A percentile compares a stretch with the other conserved stretches of the same genome.
These are phyloP conservation scores for Andrographis paniculata DNA, from an alignment of 305 asterid genomes.

Conservation along the genomic window DNA sequence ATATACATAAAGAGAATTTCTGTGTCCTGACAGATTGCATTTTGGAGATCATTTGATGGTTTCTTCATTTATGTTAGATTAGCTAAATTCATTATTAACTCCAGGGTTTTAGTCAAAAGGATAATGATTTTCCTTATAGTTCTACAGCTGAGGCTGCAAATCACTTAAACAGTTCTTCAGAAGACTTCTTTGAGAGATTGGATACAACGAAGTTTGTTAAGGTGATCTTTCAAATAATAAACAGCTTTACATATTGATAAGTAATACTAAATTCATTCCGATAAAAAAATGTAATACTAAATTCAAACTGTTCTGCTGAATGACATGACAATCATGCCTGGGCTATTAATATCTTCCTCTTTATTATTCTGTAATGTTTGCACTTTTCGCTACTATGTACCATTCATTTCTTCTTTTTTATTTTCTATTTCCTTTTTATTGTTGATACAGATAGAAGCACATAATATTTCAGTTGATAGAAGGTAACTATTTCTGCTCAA, in stretches of 20 bases:
- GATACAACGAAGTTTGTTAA: constrained; percentile 18
- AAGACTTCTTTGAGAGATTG: constrained; percentile 22
- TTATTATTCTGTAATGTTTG: no score
- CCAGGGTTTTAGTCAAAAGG: constrained; percentile 27
- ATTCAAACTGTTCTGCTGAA: background rate
- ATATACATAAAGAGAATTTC: constrained; percentile 8
- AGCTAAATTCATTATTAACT: constrained; percentile 13
- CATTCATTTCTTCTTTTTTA: constrained; percentile 7
- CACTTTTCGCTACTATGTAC: background rate
- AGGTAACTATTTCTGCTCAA: constrained; percentile 23
- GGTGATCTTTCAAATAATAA: constrained; percentile 19
- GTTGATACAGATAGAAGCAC: constrained; percentile 21
- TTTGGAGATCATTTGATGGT: constrained; percentile 6
- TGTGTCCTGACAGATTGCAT: constrained; percentile 6
- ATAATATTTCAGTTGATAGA: constrained; percentile 16
- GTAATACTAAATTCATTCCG: constrained; percentile 4
- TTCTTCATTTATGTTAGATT: constrained; percentile 10
- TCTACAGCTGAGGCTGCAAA: constrained; percentile 17
- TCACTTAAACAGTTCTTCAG: constrained; percentile 10
- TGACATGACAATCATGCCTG: constrained; percentile 7
- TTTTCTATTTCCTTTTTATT: constrained; percentile 12
- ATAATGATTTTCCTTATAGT: constrained; percentile 15
- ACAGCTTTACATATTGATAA: constrained; percentile 15
- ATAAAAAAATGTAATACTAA: constrained; percentile 1
- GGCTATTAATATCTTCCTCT: constrained; percentile 2